These are phyloP conservation scores for Xylaria sp. DNA, from an alignment of 2,329 filamentous ascomycete species.

Conservation along the genomic window DNA sequence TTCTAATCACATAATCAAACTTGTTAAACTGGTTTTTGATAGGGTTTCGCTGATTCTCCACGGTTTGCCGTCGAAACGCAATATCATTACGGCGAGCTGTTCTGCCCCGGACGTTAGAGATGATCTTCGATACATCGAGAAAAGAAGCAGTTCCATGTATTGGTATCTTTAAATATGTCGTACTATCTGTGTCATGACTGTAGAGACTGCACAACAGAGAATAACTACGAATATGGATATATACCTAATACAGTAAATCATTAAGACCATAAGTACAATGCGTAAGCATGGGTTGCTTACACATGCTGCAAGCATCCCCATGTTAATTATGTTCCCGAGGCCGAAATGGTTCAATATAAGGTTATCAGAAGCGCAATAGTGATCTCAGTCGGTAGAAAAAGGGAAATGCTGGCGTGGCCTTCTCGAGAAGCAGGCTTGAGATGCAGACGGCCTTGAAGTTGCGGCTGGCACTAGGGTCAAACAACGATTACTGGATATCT, in stretches of 20 bases:
- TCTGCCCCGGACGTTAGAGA: not conserved
- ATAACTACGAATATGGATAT: not conserved
- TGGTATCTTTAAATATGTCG: not conserved
- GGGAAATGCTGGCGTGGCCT: not conserved
- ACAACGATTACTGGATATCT: not conserved
- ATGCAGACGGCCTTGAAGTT: not conserved
- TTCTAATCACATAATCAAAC: not conserved
- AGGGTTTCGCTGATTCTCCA: not conserved
- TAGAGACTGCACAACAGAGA: not conserved
- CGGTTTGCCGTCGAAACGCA: not conserved
- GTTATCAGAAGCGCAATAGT: not conserved
- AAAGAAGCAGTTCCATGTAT: not conserved
- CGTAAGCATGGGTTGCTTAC: not conserved
- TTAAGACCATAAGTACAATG: not conserved
- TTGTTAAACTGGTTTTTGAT: not conserved
- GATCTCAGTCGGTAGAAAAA: not conserved
- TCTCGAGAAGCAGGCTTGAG: too few relatives aligned
- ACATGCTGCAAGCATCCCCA: not conserved
- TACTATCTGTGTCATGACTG: too few relatives aligned
- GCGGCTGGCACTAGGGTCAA: not conserved
- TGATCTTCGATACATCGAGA: not conserved
- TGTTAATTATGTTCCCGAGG: not conserved
- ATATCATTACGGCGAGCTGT: not conserved
- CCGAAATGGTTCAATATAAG: not conserved
- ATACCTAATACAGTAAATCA: not conserved